Base-by-base conservation (phyloP, 306 rosid species). In the Cucurbita maxima region DNA sequence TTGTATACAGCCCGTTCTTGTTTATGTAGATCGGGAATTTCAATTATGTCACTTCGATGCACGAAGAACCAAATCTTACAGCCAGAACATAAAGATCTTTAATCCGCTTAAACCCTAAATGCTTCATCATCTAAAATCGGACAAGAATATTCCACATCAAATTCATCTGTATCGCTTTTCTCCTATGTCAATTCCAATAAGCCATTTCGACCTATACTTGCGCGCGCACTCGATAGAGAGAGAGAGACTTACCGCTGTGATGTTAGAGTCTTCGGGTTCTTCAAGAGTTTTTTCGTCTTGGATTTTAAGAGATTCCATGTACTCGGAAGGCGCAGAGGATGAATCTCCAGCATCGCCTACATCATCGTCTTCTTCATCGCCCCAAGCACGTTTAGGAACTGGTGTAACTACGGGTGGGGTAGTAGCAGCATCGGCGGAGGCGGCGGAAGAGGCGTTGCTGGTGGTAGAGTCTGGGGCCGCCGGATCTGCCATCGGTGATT, bases 201-300 rank as follows among this genome's bases (percentile, higher is more conserved):
- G 55, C 72, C 41, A 44, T 43, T 7, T 10, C 53, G 16, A 10
- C 73, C 72, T 34, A 43, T 13, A 71, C 4, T 43, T 10, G 38
- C 37, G 34, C 34, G 34, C 34, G 34, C 34, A 30, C 34, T 30
- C 34, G 34, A 30, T 30, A 30, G 34, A 30, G 16, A 64, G 34
- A 7, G 40, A 37, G 44, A 19, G 59, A 45, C 71, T 55, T 81
- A 93, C 98, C 48, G 96, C 90, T 78, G 79, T 84, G 72, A 93
- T 90, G 51, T 79, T 77, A 15, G 96, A 76, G 79, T 93, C 98
- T 0, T 86, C 89, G 14, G 96, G 97, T 7, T 93, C 98, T 25
- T 90, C 96, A n/a, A 90, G 85, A 20, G 82, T 51, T 77, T 79
- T 76, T 22, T 75, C 76, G 15, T 84, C 98, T 34, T 75, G 80